Conservation (phyloP, 2,329 filamentous ascomycete species). For the Fusarium fracticaudum region DNA sequence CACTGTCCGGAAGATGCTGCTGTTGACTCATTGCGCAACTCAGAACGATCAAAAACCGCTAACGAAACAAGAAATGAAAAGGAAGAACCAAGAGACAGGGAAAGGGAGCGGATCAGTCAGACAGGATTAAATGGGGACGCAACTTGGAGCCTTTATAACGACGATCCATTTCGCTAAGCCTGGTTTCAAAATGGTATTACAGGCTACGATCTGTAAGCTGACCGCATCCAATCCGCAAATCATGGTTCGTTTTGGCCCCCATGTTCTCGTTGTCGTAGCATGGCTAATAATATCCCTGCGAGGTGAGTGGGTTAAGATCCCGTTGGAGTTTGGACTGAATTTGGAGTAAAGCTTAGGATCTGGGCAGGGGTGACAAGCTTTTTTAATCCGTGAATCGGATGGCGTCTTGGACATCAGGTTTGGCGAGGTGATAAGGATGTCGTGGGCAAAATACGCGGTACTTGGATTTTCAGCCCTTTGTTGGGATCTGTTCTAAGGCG, state of each 20-base stretch:
- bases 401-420: not conserved
- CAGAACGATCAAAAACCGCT: not conserved
- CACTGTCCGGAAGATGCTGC: slow-evolving; percentile 7
- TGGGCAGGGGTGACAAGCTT: not conserved
- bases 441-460: not conserved
- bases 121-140: not conserved
- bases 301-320: not conserved
- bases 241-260: slow-evolving; percentile 3
- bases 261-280: not conserved
- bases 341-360: not conserved
- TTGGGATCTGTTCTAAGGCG: not conserved
- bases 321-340: not conserved
- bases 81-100: not conserved
- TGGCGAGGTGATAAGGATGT: rapidly evolving
- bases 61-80: not conserved
- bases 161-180: slow-evolving; percentile 1
- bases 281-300: slow-evolving; percentile 1
- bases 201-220: slow-evolving; percentile 28
- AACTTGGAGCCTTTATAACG: slow-evolving; percentile 11
- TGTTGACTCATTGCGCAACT: slow-evolving; percentile 18
- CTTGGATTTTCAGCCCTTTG: not conserved
- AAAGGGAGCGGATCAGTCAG: not conserved
- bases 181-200: slow-evolving; percentile 14
- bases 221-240: slow-evolving; percentile 24
- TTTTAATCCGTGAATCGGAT: not conserved